Base-by-base conservation (phyloP, 306 rosid species). In the Spatholobus suberectus region DNA sequence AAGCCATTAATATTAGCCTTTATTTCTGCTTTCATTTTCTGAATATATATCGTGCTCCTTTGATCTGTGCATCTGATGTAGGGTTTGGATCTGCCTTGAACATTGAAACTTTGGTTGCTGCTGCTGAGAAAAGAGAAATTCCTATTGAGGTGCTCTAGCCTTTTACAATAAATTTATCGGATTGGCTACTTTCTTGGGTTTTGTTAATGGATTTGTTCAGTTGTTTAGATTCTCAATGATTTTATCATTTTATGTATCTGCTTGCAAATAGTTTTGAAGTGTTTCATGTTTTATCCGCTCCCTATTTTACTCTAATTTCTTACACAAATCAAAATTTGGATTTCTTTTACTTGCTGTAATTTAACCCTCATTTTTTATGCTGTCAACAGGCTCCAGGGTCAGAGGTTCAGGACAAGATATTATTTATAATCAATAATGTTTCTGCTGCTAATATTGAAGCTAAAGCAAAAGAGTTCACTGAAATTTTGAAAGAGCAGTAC, bases 31-130 rank as follows among this genome's bases (percentile, higher is more conserved):
- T n/a, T 73, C 77, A 47, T 61, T 78, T 69, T 83, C 77, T 73
- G 55, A 70, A 41, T 37, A 29, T 44, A 40, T 75, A 63, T 17
- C 5, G 3, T 35, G 51, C 63, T 68, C 29, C 44, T 57, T 55
- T 59, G 66, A 34, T 81, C 62, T 82, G 67, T 79, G 59, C 15
- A 59, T 83, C 73, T 83, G 62, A 32, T 71, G 54, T 87, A 96
- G 99, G 92, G 87, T 96, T 96, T 88, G 99, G 99, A 65, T 91
- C 99, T 80, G 97, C 98, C 81, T 88, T 96, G 91, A 96, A 91
- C 88, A 96, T 96, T 70, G 99, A 94, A 81, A 96, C 99, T 8
- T 89, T 92, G 75, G 97, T 92, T 72, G 97, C 97, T 58, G 99
- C 99, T 41, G 99, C 99, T 73, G 98, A 94, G 92, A 96, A 96